Base-by-base conservation (phyloP, 2,329 filamentous ascomycete species). In the Xylaria sp. region DNA sequence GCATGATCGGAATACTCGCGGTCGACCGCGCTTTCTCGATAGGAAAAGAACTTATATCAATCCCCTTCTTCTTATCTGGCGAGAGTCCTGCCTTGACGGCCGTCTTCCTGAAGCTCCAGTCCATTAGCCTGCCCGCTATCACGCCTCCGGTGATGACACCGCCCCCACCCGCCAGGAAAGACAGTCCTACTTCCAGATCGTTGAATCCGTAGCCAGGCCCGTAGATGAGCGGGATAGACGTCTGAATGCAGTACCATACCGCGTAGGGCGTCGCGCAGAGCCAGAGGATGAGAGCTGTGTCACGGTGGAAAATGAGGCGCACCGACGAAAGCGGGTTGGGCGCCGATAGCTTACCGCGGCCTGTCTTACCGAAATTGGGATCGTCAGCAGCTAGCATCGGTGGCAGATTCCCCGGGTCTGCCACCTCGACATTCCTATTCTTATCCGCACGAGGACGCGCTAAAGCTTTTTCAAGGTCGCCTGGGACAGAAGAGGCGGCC, bases 51-150 rank as follows among this genome's bases (percentile, higher is more conserved):
- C 74, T 73, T n/a, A 89, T 77, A 65, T 87, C 83, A 64, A 85
- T 81, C 17, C 83, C 79, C 53, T 81, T 80, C 55, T 80, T 82
- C 68, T 78, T 81, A 55, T 80, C 80, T 56, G 86, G 80, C 1
- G 77, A 66, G 11, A 86, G 76, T 8, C 82, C 82, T 1, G 83
- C 75, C 5, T 78, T 76, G 11, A 75, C 75, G 3, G 86, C 85
- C 50, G 83, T 79, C 9, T 84, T 80, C 0, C 81, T 79, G 73
- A 86, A 90, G 71, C 86, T 88, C 77, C 81, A 83, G 74, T 90
- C 87, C 12, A 89, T 80, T 1, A 88, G 62, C 12, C 79, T 78
- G 8, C 86, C 83, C 39, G 77, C 79, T 17, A 81, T 75, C 27
- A 81, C 56, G 7, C 68, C 65, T 21, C 71, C 67, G 21, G 77